Evolutionary conservation across 2,329 filamentous ascomycete species (phyloP).

Genomic region (Cladophialophora exuberans): DNA sequence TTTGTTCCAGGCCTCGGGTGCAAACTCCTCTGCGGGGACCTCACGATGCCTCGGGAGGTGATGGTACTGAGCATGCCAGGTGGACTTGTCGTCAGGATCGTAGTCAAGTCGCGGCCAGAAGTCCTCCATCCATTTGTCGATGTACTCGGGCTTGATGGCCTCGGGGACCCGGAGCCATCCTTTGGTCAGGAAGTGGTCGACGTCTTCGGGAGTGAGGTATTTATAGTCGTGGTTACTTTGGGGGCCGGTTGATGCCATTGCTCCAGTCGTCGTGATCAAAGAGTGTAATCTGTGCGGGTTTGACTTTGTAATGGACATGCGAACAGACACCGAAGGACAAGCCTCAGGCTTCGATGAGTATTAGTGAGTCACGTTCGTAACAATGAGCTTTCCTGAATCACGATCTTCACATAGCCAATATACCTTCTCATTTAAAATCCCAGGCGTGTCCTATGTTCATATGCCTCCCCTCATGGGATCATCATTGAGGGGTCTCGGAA

Average conservation of each 20-base stretch:
- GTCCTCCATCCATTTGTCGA: slow-evolving; percentile 12
- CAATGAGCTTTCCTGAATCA: background rate
- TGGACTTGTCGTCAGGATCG: slow-evolving; percentile 7
- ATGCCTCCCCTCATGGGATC: background rate
- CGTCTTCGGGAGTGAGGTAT: slow-evolving; percentile 7
- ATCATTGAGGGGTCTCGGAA: slow-evolving; percentile 1
- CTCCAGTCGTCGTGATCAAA: background rate
- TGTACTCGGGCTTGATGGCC: slow-evolving; percentile 5
- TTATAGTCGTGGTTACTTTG: slow-evolving; percentile 6
- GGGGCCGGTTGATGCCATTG: slow-evolving; percentile 2
- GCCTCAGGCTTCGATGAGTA: background rate
- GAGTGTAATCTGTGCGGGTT: background rate
- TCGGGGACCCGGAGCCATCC: slow-evolving; percentile 6
- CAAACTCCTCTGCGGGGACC: slow-evolving; percentile 10
- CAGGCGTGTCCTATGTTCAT: no score
- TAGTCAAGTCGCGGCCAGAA: slow-evolving; percentile 7
- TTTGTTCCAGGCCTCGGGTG: slow-evolving; percentile 8
- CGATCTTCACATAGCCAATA: background rate
- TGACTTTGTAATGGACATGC: no score
- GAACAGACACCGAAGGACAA: no score
- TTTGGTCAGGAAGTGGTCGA: slow-evolving; percentile 5
- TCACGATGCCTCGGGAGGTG: slow-evolving; percentile 8
- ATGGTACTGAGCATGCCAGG: slow-evolving; percentile 1
- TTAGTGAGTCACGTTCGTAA: background rate
- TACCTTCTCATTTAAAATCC: background rate